Base-by-base conservation (phyloP, 2,329 filamentous ascomycete genomes). In the Pseudocercospora musae region DNA sequence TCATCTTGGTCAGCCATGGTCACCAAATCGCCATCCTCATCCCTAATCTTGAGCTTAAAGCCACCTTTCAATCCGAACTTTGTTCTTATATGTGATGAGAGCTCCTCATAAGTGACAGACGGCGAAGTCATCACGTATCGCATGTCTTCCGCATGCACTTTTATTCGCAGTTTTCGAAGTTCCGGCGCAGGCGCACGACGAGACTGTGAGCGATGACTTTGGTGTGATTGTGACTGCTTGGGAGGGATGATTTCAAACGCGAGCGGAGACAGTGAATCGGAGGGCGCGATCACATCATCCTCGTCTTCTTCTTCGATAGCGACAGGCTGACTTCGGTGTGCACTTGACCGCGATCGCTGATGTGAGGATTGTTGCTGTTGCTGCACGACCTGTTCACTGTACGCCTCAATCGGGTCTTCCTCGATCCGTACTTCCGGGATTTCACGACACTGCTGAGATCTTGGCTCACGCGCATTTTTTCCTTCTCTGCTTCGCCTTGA, bases 1-100 rank as follows among this genome's bases (percentile, higher is more conserved):
- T 99, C 95, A 72, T 99, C 95, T 76, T 97, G 91, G 76, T 99
- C 95, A 29, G 90, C 92, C 86, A 99, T 89, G 31, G 94, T 97
- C 73, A 99, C 96, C 90, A 97, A 94, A 73, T 98, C 94, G 2
- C 89, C 90, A 69, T 91, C 89, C 69, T 98, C 95, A 66, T 96
- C 92, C 72, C 85, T 86, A 70, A 93, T 86, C 81, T 95, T 95
- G 77, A 97, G 89, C 82, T 93, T 96, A 80, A 97, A 94, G 61
- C 86, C 65, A 86, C 65, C 85, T 81, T 60, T 46, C 5, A 97
- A 82, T 13, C 85, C 88, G 73, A 98, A 96, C 78, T 99, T 99
- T 66, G 92, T 89, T 52, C 89, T 85, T 62, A 99, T 90, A 63
- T 88, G 87, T 65, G 89, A 87, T 44, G 89, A 87, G 49, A 99